Evolutionary conservation across 352 stramenopile genomes (phyloP), one percentile per base, ranked within the genome.

Genomic region (Phytophthora tentaculata): DNA sequence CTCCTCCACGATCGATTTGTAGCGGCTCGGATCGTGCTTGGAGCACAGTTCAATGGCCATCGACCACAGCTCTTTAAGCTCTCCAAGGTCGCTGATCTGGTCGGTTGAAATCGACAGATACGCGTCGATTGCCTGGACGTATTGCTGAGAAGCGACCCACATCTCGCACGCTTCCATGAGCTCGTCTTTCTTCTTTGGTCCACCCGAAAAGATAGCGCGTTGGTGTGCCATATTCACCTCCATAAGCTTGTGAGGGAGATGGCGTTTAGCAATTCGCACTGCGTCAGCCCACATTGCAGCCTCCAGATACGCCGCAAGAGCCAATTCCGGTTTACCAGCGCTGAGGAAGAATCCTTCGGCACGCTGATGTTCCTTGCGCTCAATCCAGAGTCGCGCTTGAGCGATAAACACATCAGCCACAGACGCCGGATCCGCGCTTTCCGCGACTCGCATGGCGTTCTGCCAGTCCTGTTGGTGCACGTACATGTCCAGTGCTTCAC

Each of bases 401-500:
- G 91, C 92, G 22, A 97, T 88, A 61, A 98, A 97, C 17, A 98
- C 90, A 56, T 97, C 91, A 8, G 90, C 84, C 14, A 97, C 83
- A 3, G 89, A 91, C 0, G 89, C 79, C 0, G 94, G 94, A 56
- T 98, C 92, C 51, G 95, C 90, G 24, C 83, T 90, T 53, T 98
- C 93, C 2, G 96, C 94, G 8, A 98, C 90, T 17, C 94, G 85
- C 80, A 98, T 91, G 10, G 95, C 94, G 54, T 96, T 92, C 48
- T 83, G 74, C 92, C 92, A 98, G 47, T 97, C 88, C 58, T 98
- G 90, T 57, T 98, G 91, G 67, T 98, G 94, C 20, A 98, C 82
- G 62, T 98, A 98, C 96, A 98, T 98, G 45, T 98, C 95, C 53
- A 98, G 90, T 10, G 96, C 96, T 75, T 98, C 95, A 22, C 92